phyloP scores from a whole-genome alignment of 129 eudicot genomes.

The Flaveria robusta region DNA sequence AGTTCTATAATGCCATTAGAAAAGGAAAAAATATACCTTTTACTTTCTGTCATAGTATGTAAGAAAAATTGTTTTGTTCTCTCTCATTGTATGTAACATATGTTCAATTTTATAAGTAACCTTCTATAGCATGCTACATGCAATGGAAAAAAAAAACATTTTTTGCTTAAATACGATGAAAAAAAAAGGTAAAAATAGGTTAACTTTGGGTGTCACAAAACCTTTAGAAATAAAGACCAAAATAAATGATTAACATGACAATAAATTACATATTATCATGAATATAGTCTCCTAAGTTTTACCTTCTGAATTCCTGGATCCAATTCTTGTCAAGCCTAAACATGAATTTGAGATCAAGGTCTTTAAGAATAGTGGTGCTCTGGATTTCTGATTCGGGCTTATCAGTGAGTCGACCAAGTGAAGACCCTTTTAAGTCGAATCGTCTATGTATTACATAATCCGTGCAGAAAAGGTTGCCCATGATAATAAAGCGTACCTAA shows the following conservation, averaged over 20 bases:
- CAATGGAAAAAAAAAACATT: too few species aligned
- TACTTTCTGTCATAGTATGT: too few species aligned
- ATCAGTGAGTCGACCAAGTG: conserved; percentile 88
- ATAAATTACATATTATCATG: not conserved
- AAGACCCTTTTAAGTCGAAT: conserved; percentile 95
- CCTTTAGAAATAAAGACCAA: not conserved
- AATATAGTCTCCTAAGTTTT: not conserved
- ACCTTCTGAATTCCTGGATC: conserved; percentile 90
- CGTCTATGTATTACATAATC: conserved; percentile 69
- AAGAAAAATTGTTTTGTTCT: too few species aligned
- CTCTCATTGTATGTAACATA: too few species aligned
- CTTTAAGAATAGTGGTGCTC: conserved; percentile 84
- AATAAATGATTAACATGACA: not conserved
- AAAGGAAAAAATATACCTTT: not conserved
- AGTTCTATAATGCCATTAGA: not conserved
- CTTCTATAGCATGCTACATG: too few species aligned
- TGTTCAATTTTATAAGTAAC: too few species aligned
- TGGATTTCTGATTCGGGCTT: conserved; percentile 93
- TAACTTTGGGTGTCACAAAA: not conserved
- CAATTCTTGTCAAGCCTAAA: conserved; percentile 78
- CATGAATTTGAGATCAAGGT: conserved; percentile 91
- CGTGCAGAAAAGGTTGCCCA: conserved; percentile 92
- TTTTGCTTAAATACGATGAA: too few species aligned
- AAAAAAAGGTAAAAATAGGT: too few species aligned
- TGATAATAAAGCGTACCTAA: conserved; percentile 92